These are phyloP conservation scores for Lagenidium sp. DNA, from an alignment of 352 stramenopile genomes.

Conservation along the genomic window DNA sequence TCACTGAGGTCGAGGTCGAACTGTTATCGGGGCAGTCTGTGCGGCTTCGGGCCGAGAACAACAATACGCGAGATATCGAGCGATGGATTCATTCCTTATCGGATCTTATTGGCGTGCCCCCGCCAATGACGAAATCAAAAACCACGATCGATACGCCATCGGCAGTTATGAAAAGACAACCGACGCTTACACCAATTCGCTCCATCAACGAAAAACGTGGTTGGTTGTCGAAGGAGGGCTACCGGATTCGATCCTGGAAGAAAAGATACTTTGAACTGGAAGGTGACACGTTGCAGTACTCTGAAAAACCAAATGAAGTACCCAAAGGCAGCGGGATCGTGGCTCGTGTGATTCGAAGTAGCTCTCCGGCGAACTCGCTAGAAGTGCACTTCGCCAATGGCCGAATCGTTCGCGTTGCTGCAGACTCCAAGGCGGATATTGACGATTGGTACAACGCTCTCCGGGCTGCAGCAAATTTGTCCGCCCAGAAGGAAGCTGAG, in stretches of 20 bases:
- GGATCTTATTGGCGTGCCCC: conserved; percentile 1
- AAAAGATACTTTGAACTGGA: conserved; percentile 57
- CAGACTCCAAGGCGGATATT: conserved; percentile 31
- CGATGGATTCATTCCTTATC: conserved; percentile 48
- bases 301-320: conserved; percentile 29
- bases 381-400: conserved; percentile 37
- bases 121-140: conserved; percentile 3
- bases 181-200: no score
- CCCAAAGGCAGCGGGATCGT: conserved; percentile 33
- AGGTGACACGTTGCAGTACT: conserved; percentile 39
- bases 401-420: conserved; percentile 33
- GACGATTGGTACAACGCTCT: conserved; percentile 41
- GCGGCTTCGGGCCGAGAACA: conserved; percentile 33
- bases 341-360: conserved; percentile 28
- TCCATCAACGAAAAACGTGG: conserved; percentile 36
- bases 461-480: conserved; percentile 1
- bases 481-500: neutral
- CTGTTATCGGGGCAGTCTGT: conserved; percentile 42
- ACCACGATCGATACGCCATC: conserved; percentile 2
- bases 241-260: conserved; percentile 42
- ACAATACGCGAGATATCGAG: conserved; percentile 27
- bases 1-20: conserved; percentile 29
- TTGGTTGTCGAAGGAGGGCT: conserved; percentile 55
- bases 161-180: neutral
- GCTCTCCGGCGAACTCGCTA: conserved; percentile 21